Evolutionary conservation across 2,329 filamentous ascomycete genomes (phyloP).

Genomic region (Colletotrichum sp.): DNA sequence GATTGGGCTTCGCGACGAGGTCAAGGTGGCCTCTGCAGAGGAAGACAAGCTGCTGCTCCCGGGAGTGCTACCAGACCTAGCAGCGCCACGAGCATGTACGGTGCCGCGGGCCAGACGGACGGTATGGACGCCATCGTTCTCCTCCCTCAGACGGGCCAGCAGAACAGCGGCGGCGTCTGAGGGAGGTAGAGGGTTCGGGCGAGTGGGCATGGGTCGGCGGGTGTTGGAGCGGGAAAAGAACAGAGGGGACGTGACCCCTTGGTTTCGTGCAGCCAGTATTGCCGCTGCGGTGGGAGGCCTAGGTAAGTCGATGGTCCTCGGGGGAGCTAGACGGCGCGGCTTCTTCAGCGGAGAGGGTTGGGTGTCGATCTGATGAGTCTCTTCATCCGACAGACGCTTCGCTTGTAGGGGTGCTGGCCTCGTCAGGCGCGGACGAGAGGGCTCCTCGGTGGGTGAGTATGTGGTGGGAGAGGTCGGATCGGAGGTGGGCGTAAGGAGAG

Average conservation of each 20-base stretch:
- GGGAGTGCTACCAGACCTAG: conserved; percentile 54
- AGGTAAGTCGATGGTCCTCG: conserved; percentile 48
- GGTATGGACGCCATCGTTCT: conserved; percentile 55
- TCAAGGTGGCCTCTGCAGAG: conserved; percentile 42
- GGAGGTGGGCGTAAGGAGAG: conserved; percentile 3
- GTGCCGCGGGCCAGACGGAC: conserved; percentile 61
- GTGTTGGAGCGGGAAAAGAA: conserved; percentile 55
- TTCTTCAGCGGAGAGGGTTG: conserved; percentile 47
- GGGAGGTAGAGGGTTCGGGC: conserved; percentile 41
- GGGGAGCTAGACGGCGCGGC: conserved; percentile 51
- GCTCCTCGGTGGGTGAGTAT: background rate
- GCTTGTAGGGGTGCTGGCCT: conserved; percentile 21
- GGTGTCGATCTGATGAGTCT: background rate
- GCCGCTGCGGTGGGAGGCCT: conserved; percentile 23
- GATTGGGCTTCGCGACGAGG: conserved; percentile 50
- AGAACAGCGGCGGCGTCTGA: conserved; percentile 51
- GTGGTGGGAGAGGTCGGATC: conserved; percentile 6
- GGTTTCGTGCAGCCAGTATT: conserved; percentile 29
- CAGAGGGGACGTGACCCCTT: conserved; percentile 52
- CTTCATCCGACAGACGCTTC: conserved; percentile 33
- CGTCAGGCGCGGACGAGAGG: background rate
- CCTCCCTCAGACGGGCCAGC: conserved; percentile 50
- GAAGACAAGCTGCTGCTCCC: conserved; percentile 57
- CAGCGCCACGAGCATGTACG: conserved; percentile 49
- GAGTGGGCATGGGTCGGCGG: conserved; percentile 36